phyloP scores from a whole-genome alignment of 495 filamentous ascomycete species.

The Penicillium silybi region DNA sequence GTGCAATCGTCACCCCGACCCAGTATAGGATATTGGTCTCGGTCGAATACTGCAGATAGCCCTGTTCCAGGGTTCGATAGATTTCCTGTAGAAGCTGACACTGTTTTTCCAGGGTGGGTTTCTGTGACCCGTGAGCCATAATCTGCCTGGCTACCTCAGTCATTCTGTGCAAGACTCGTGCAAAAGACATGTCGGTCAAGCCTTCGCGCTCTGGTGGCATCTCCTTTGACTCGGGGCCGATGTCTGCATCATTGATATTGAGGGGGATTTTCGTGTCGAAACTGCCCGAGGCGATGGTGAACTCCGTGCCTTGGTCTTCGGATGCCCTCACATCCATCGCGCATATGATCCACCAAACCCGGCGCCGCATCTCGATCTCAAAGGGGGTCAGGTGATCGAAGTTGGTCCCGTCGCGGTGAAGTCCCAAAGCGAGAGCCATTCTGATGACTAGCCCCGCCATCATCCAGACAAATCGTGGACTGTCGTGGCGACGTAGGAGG shows the following conservation, averaged over 20 bases:
- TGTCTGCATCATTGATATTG: constrained; percentile 75
- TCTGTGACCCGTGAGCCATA: constrained; percentile 40
- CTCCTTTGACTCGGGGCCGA: constrained; percentile 56
- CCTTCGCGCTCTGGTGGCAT: constrained; percentile 53
- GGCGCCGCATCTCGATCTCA: constrained; percentile 68
- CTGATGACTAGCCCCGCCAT: constrained; percentile 64
- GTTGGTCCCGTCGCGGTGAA: constrained; percentile 69
- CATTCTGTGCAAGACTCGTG: constrained; percentile 45
- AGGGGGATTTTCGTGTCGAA: constrained; percentile 70
- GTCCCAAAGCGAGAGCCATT: constrained; percentile 71
- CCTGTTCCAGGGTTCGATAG: constrained; percentile 35
- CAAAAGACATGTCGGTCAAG: constrained; percentile 73
- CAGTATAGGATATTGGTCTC: constrained; percentile 40
- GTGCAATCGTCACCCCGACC: constrained; percentile 37
- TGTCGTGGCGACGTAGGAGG: constrained; percentile 47
- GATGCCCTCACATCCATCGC: constrained; percentile 73
- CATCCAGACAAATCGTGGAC: constrained; percentile 50
- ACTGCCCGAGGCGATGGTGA: constrained; percentile 54
- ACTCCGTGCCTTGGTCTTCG: constrained; percentile 67
- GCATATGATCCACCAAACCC: constrained; percentile 73
- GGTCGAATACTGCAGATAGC: constrained; percentile 40
- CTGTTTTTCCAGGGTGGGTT: constrained; percentile 38
- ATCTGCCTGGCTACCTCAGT: constrained; percentile 44
- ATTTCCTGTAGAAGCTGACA: constrained; percentile 40
- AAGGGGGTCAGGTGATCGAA: constrained; percentile 54